phyloP scores from a whole-genome alignment of 1,284 basidiomycete species.

The Gastroboletus turbinatus region DNA sequence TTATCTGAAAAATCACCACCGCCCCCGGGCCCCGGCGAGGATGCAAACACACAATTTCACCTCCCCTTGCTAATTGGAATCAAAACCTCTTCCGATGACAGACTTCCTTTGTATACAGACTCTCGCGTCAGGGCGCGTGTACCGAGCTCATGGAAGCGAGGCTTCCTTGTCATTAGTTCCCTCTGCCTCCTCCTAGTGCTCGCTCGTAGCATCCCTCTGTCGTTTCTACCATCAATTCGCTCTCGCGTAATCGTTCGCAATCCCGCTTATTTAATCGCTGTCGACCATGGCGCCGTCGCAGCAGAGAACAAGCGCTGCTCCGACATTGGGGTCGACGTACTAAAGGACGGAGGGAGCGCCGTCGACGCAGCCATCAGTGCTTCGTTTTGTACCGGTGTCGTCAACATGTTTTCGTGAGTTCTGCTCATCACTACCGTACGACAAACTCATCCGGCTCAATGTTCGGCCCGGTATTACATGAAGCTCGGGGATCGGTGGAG shows the following conservation, averaged over 20 bases:
- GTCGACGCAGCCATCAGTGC: constrained; percentile 85
- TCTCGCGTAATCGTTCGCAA: constrained; percentile 42
- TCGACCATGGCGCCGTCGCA: constrained; percentile 80
- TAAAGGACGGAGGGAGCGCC: constrained; percentile 87
- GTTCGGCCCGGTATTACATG: background rate
- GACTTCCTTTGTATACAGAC: constrained; percentile 26
- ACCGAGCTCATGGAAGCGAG: constrained; percentile 12
- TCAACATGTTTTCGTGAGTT: constrained; percentile 85
- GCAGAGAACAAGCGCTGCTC: constrained; percentile 85
- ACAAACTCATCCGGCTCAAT: background rate
- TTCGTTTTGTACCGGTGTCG: constrained; percentile 81
- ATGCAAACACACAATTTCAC: background rate
- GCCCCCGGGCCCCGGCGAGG: background rate
- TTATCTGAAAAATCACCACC: background rate
- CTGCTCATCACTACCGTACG: background rate
- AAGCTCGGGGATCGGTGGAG: constrained; percentile 86
- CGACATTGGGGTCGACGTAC: constrained; percentile 71
- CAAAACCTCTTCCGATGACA: constrained; percentile 4
- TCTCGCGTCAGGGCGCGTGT: background rate
- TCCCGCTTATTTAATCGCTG: constrained; percentile 73
- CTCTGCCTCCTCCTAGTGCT: constrained; percentile 20
- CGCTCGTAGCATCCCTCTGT: background rate
- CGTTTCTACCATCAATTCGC: background rate
- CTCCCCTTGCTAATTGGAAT: background rate
- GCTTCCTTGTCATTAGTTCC: constrained; percentile 11